Conservation (phyloP, 805 yeast species). For the Yamadazyma paraphyllophila region DNA sequence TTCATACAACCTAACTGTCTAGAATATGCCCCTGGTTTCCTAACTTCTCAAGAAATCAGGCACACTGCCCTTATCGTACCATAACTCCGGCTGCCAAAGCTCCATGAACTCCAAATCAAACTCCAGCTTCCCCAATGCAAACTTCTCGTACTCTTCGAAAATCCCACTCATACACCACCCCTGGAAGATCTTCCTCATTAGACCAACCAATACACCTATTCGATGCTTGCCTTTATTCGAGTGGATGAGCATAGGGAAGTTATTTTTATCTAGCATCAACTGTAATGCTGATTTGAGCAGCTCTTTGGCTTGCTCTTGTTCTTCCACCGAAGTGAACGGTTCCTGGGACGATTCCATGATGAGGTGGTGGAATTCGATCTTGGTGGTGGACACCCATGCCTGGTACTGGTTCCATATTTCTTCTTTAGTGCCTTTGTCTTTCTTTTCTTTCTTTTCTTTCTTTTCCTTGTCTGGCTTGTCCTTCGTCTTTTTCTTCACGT, state of each 20-base stretch:
- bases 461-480: conserved; percentile 37
- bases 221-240: conserved; percentile 98
- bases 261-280: conserved; percentile 57
- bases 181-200: conserved; percentile 79
- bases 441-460: conserved; percentile 47
- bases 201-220: conserved; percentile 90
- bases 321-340: conserved; percentile 60
- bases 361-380: conserved; percentile 56
- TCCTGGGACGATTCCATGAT: conserved; percentile 73
- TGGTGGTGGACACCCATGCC: conserved; percentile 59
- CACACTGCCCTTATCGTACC: conserved; percentile 41
- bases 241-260: conserved; percentile 86
- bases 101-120: conserved; percentile 90
- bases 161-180: conserved; percentile 94
- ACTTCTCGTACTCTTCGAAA: conserved; percentile 89
- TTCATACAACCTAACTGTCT: too few relatives aligned
- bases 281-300: conserved; percentile 57
- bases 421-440: conserved; percentile 42
- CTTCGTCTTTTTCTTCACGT: conserved; percentile 16
- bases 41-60: conserved; percentile 60
- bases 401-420: conserved; percentile 55
- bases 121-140: conserved; percentile 92
- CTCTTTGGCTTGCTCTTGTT: conserved; percentile 33
- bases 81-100: conserved; percentile 64
- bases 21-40: too few relatives aligned